Evolutionary conservation across 2,329 filamentous ascomycete genomes (phyloP).

Genomic region (Penicillium freii): DNA sequence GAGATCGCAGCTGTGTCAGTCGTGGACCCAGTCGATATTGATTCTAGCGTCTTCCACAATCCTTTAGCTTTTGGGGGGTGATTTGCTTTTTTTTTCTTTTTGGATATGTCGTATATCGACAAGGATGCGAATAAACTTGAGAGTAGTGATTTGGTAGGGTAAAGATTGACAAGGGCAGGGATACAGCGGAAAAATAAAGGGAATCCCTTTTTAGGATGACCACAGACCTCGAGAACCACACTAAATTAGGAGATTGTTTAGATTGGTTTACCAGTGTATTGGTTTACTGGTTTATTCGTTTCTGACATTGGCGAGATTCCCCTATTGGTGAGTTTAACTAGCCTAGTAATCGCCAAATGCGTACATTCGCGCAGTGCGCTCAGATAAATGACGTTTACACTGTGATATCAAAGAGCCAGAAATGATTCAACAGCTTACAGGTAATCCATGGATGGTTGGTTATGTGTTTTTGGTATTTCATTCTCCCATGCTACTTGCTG

Average conservation of each 20-base stretch:
- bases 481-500: not conserved
- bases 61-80: not conserved
- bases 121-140: not conserved
- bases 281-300: not conserved
- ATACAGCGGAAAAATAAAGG: not conserved
- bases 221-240: not conserved
- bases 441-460: too few relatives aligned
- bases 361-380: not conserved
- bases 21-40: conserved; percentile 1
- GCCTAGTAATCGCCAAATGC: not conserved
- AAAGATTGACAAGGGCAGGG: not conserved
- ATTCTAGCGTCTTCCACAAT: conserved; percentile 9
- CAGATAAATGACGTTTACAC: conserved; percentile 5
- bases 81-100: not conserved
- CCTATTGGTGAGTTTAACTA: not conserved
- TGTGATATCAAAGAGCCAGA: not conserved
- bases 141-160: not conserved
- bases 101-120: not conserved
- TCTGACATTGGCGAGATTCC: not conserved
- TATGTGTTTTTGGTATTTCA: not conserved
- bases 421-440: too few relatives aligned
- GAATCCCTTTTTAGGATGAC: not conserved
- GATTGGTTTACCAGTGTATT: not conserved
- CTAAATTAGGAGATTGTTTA: not conserved
- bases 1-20: conserved; percentile 7